Conservation (phyloP, 306 rosid genomes). For the Sesbania bispinosa region DNA sequence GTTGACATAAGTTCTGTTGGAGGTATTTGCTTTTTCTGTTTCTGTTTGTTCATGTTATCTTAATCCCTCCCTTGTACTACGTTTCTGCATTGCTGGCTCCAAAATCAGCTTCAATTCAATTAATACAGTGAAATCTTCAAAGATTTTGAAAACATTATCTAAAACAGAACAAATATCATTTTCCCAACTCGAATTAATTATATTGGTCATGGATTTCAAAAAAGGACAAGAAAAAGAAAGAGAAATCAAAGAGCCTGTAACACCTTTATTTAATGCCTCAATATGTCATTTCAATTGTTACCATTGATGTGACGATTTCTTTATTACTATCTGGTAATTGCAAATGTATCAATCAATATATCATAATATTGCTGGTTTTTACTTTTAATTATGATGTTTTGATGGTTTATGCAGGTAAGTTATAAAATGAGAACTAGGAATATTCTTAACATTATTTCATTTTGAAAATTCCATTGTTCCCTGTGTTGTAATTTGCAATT, state of each 20-base stretch:
- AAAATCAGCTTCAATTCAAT: background rate
- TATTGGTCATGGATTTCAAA: background rate
- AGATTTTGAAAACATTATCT: background rate
- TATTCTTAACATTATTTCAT: background rate
- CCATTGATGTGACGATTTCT: background rate
- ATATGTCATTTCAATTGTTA: background rate
- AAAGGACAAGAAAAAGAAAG: background rate
- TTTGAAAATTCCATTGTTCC: constrained; percentile 7
- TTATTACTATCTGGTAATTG: constrained; percentile 1
- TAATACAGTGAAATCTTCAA: background rate
- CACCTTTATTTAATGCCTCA: background rate
- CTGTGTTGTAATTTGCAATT: background rate
- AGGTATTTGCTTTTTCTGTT: constrained; percentile 46
- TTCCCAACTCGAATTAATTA: constrained; percentile 1
- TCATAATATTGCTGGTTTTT: background rate
- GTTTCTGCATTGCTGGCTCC: background rate
- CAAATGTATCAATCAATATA: background rate
- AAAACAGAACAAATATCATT: background rate
- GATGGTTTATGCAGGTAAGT: background rate
- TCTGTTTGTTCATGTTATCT: background rate
- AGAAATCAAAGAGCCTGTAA: background rate
- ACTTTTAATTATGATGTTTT: background rate
- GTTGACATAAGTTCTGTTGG: constrained; percentile 82
- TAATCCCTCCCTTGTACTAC: background rate
- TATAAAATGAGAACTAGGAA: background rate